phyloP scores from a whole-genome alignment of 768 basidiomycete species.

The Naematelia encephala region DNA sequence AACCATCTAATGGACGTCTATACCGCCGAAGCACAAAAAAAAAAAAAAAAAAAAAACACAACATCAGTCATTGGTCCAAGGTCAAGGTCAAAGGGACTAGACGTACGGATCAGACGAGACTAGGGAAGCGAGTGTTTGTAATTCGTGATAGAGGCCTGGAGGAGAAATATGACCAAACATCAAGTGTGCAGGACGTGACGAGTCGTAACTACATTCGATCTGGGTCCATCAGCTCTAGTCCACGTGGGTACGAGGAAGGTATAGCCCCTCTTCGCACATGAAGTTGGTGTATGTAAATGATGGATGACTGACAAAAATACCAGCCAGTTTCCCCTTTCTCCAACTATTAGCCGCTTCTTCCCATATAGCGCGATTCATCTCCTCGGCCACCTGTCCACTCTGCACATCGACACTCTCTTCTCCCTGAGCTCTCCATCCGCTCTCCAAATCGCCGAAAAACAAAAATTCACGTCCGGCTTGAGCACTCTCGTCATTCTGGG shows the following conservation, averaged over 20 bases:
- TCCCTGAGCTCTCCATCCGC: constrained; percentile 41
- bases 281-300: not conserved
- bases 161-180: constrained; percentile 87
- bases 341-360: constrained; percentile 71
- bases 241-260: too few species aligned
- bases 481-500: not conserved
- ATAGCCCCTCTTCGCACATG: too few species aligned
- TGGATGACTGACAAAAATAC: constrained; percentile 77
- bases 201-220: constrained; percentile 81
- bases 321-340: constrained; percentile 60
- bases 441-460: constrained; percentile 93
- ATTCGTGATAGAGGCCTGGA: constrained; percentile 71
- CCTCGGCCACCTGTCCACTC: constrained; percentile 23
- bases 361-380: constrained; percentile 70
- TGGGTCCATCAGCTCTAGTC: constrained; percentile 8
- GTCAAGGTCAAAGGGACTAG: too few species aligned
- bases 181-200: constrained; percentile 62
- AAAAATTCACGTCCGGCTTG: constrained; percentile 61
- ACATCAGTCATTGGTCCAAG: too few species aligned
- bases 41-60: too few species aligned
- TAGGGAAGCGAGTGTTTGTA: constrained; percentile 55
- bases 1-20: constrained; percentile 38
- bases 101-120: constrained; percentile 26
- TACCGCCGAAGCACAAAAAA: too few species aligned
- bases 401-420: constrained; percentile 12